These are phyloP conservation scores for Dendrocalamus latiflorus DNA, from an alignment of 202 grass and related monocot species.

Conservation along the genomic window DNA sequence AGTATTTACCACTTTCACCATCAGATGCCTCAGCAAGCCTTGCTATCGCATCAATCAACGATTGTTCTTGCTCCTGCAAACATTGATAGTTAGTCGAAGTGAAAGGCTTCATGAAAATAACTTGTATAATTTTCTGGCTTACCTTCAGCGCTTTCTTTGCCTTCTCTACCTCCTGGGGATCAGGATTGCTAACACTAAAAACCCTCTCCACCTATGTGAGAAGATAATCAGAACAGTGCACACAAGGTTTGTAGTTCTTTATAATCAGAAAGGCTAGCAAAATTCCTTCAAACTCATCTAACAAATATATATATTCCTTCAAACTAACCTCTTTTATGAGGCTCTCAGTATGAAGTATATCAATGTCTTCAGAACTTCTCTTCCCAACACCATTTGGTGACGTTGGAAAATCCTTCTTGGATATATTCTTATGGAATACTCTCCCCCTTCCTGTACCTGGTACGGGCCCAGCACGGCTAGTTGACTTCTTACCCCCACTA, in stretches of 20 bases:
- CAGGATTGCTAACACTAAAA: too few species aligned
- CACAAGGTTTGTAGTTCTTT: neutral
- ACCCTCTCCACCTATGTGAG: too few species aligned
- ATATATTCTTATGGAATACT: slow-evolving; percentile 49
- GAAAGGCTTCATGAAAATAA: neutral
- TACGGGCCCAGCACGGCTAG: slow-evolving; percentile 32
- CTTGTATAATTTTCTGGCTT: neutral
- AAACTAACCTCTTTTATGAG: slow-evolving; percentile 76
- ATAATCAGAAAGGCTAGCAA: neutral
- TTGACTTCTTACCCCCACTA: too few species aligned
- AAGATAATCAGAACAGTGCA: neutral
- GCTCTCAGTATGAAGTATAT: slow-evolving; percentile 79
- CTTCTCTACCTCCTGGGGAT: too few species aligned
- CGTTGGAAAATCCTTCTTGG: slow-evolving; percentile 56
- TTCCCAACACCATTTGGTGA: slow-evolving; percentile 81
- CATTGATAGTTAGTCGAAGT: neutral
- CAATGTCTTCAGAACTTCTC: slow-evolving; percentile 70
- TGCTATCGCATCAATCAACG: slow-evolving; percentile 73
- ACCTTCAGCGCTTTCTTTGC: slow-evolving; percentile 86
- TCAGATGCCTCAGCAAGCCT: slow-evolving; percentile 81
- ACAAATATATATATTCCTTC: too few species aligned
- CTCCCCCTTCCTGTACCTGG: slow-evolving; percentile 68
- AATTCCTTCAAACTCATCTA: too few species aligned
- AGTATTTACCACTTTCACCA: slow-evolving; percentile 86
- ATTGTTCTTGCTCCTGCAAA: slow-evolving; percentile 86